A percentile compares a stretch with the other conserved stretches of the same genome.
Evolutionary conservation across 2,329 filamentous ascomycete genomes (phyloP).

Genomic region (Exophiala dermatitidis): DNA sequence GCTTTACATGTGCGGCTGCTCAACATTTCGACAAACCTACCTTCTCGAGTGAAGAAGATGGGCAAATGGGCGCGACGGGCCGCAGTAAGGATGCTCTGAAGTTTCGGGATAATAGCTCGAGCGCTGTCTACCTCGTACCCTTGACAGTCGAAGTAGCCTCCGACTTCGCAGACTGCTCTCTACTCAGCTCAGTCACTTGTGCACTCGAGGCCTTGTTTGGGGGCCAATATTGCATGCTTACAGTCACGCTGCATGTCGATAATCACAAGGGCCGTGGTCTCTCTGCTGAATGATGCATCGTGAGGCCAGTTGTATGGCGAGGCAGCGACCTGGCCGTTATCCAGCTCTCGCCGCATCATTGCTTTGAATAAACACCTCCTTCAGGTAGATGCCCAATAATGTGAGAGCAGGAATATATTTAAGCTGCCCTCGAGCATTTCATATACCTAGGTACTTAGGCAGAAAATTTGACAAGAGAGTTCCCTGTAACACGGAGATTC

Average conservation of each 20-base stretch:
- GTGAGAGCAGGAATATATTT: too few species aligned
- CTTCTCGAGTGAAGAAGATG: constrained; percentile 42
- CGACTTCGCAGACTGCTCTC: constrained; percentile 36
- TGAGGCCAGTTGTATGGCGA: constrained; percentile 35
- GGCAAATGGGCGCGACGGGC: constrained; percentile 37
- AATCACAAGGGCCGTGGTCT: constrained; percentile 41
- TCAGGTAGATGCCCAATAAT: too few species aligned
- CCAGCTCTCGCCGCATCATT: background rate
- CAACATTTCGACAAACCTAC: constrained; percentile 21
- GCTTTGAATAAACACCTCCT: background rate
- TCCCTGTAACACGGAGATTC: too few species aligned
- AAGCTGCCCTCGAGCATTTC: too few species aligned
- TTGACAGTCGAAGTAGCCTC: constrained; percentile 41
- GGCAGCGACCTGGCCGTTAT: background rate
- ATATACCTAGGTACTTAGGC: too few species aligned
- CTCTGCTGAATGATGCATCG: constrained; percentile 39
- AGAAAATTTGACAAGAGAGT: too few species aligned
- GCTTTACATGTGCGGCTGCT: background rate
- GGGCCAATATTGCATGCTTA: constrained; percentile 17
- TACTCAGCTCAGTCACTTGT: background rate
- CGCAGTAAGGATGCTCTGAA: constrained; percentile 35
- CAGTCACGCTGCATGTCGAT: constrained; percentile 46
- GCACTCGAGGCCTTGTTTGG: too few species aligned
- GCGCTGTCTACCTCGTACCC: constrained; percentile 39
- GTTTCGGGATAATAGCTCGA: constrained; percentile 36